These are phyloP conservation scores for Fusarium dimerum DNA, from an alignment of 2,329 filamentous ascomycete species.

Conservation along the genomic window DNA sequence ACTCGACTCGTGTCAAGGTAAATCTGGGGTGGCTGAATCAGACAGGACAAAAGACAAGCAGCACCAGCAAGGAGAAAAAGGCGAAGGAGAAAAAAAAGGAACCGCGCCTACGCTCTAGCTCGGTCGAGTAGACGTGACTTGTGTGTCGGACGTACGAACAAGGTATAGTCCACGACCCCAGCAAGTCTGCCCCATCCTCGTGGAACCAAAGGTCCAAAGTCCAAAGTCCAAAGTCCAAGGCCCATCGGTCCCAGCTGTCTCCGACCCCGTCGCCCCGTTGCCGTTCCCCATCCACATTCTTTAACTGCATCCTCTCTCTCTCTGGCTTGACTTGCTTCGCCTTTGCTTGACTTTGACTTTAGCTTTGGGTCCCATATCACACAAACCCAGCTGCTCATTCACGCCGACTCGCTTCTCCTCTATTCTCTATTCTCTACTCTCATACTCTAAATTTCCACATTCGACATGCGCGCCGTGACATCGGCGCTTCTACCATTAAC, in stretches of 20 bases:
- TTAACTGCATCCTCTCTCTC: slow-evolving; percentile 16
- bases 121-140: slow-evolving; percentile 15
- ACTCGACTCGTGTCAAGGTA: slow-evolving; percentile 21
- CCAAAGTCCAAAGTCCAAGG: slow-evolving; percentile 1
- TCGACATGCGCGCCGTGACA: slow-evolving; percentile 29
- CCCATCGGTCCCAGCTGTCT: slow-evolving; percentile 21
- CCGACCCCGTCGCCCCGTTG: slow-evolving; percentile 21
- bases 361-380: too few relatives aligned
- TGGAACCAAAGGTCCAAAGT: slow-evolving; percentile 12
- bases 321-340: slow-evolving; percentile 15
- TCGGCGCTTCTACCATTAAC: slow-evolving; percentile 27
- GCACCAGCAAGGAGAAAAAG: too few relatives aligned
- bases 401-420: too few relatives aligned
- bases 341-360: slow-evolving; percentile 14
- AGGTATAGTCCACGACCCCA: slow-evolving; percentile 23
- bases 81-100: slow-evolving; percentile 13
- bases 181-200: slow-evolving; percentile 26
- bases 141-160: slow-evolving; percentile 17
- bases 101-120: slow-evolving; percentile 20
- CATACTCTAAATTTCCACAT: slow-evolving; percentile 11
- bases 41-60: slow-evolving; percentile 14
- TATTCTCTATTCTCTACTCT: slow-evolving; percentile 13
- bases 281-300: slow-evolving; percentile 22
- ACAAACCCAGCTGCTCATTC: too few relatives aligned
- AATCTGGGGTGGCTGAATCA: slow-evolving; percentile 28